Percentiles rank a stretch among this genome's conserved stretches.
phyloP scores from a whole-genome alignment of 139 green algal species.

The Chlorella sorokiniana region DNA sequence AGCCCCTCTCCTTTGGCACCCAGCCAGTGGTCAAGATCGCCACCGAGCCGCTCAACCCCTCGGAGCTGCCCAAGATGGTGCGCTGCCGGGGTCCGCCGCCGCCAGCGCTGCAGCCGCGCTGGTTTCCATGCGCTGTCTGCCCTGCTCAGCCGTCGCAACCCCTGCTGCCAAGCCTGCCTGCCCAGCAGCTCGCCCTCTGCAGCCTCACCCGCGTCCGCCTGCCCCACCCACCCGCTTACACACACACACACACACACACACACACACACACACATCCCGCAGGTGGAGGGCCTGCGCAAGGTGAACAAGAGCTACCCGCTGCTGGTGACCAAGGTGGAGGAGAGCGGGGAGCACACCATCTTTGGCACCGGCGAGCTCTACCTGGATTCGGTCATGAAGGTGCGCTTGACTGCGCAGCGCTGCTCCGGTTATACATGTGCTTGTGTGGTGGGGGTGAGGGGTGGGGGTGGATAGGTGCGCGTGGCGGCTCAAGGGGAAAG shows the following conservation, averaged over 20 bases:
- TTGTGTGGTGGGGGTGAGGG: neutral
- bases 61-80: constrained; percentile 98
- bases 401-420: too few species aligned
- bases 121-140: too few species aligned
- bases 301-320: constrained; percentile 93
- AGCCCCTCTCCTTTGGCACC: constrained; percentile 71
- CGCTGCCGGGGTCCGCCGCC: neutral
- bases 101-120: too few species aligned
- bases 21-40: constrained; percentile 94
- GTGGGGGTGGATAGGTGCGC: neutral
- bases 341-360: constrained; percentile 97
- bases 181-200: too few species aligned
- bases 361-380: constrained; percentile 97
- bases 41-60: constrained; percentile 94
- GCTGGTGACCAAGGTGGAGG: constrained; percentile 93
- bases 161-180: too few species aligned
- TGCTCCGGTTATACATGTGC: too few species aligned
- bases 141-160: neutral
- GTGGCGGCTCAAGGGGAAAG: too few species aligned
- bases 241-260: neutral
- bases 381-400: constrained; percentile 96
- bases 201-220: neutral
- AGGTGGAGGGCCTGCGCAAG: constrained; percentile 80
- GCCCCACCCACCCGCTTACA: neutral
- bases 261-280: neutral